Base-by-base conservation (phyloP, 768 basidiomycete genomes). In the Russula brevipes region DNA sequence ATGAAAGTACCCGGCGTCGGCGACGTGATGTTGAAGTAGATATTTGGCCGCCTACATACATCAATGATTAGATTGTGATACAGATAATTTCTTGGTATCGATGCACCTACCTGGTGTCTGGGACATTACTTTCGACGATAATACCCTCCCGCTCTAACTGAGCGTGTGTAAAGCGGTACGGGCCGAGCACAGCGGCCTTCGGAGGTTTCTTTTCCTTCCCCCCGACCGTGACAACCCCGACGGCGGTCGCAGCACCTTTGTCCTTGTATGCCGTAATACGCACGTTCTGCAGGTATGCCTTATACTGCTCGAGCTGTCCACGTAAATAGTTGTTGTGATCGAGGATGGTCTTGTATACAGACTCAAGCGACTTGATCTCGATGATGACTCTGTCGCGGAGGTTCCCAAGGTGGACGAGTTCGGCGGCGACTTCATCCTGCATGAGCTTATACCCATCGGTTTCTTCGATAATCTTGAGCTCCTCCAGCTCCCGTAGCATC, bases 71-170 rank as follows among this genome's bases (percentile, higher is more conserved):
- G 19, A 70, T 36, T 51, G 55, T 61, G 67, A 5, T 58, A 55
- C 19, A 47, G 54, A 57, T n/a, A 51, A 53, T 33, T 51, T 59
- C 41, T 51, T 62, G 10, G 50, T 57, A 41, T 11, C 39, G 41
- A 38, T 17, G 24, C 41, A 73, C 88, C 70, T 63, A 91, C 95
- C 96, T 82, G 72, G 96, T 98, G 73, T 99, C 97, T 11, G 97
- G 97, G 35, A 99, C 97, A 74, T 98, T 98, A 72, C 95, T 98
- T 75, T 98, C 95, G 54, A 98, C 92, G 71, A 99, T 98, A 71
- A 99, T 95, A 12, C 95, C 95, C 77, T 98, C 97, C 77, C 98
- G 98, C 80, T 99, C 97, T 68, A 99, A 78, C 73, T 98, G 97
- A 31, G 92, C 92, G 73, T 99, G 97, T 3, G 97, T 98, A 71